Conservation (phyloP, 2,329 filamentous ascomycete genomes). For the Lecanicillium sp. region DNA sequence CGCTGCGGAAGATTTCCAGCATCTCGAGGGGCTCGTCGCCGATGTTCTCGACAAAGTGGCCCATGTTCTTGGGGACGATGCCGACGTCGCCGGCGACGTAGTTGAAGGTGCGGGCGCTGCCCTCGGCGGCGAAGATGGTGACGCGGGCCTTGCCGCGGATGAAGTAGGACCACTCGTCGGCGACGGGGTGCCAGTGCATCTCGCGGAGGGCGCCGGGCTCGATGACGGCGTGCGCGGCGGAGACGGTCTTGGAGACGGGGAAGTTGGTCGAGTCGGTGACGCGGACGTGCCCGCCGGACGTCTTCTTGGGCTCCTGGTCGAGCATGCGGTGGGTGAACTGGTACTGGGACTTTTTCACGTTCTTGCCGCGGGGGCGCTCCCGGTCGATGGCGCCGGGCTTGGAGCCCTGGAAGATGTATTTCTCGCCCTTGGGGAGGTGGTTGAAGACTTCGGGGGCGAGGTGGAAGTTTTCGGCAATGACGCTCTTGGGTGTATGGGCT, state of each 20-base stretch:
- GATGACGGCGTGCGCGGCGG: conserved; percentile 66
- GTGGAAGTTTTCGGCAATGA: conserved; percentile 71
- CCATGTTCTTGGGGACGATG: conserved; percentile 71
- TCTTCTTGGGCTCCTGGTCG: conserved; percentile 59
- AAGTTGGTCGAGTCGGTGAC: conserved; percentile 75
- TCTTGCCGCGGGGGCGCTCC: conserved; percentile 54
- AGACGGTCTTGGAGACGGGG: conserved; percentile 64
- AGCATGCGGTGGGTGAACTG: conserved; percentile 69
- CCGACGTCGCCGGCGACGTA: conserved; percentile 70
- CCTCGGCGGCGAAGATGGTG: conserved; percentile 66
- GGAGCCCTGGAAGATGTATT: conserved; percentile 72
- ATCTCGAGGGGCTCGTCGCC: conserved; percentile 71
- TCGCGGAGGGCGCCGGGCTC: conserved; percentile 67
- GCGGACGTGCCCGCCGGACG: conserved; percentile 63
- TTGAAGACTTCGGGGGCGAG: conserved; percentile 64
- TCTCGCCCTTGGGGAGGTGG: conserved; percentile 58
- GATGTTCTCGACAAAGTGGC: conserved; percentile 77
- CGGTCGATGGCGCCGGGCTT: conserved; percentile 58
- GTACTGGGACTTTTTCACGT: conserved; percentile 60
- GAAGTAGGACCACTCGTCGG: conserved; percentile 79
- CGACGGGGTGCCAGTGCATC: conserved; percentile 78
- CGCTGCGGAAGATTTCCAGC: conserved; percentile 67
- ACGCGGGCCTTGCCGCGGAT: conserved; percentile 64
- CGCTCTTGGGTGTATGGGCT: conserved; percentile 64
- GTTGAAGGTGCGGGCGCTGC: conserved; percentile 67